Evolutionary conservation across 164 flowering plant genomes (phyloP).

Genomic region (Cinnamomum chago): DNA sequence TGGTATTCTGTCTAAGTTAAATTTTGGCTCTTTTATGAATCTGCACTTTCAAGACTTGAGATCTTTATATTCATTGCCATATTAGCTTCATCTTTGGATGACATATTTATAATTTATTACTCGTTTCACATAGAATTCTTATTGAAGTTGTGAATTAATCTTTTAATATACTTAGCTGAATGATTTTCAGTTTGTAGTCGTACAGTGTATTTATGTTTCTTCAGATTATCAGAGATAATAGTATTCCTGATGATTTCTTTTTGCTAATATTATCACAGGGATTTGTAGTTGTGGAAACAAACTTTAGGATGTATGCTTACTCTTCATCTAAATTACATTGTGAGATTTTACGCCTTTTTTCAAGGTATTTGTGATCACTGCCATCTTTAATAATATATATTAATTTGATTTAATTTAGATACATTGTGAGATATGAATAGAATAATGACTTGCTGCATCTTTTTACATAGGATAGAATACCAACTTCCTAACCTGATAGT

Average conservation of each 20-base stretch:
- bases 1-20: no score
- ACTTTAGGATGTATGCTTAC: conserved; percentile 91
- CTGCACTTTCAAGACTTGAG: no score
- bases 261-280: conserved; percentile 46
- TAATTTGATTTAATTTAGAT: background rate
- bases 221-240: background rate
- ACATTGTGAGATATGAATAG: background rate
- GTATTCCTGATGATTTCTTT: background rate
- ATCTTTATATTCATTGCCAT: no score
- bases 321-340: conserved; percentile 85
- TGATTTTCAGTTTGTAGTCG: background rate
- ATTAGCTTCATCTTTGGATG: no score
- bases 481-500: conserved; percentile 94
- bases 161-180: background rate
- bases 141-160: background rate
- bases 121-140: no score
- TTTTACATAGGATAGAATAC: conserved; percentile 71
- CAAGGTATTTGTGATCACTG: conserved; percentile 46
- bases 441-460: background rate
- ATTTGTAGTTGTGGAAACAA: conserved; percentile 88
- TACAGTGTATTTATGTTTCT: background rate
- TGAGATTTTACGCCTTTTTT: conserved; percentile 83
- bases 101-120: no score
- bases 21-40: no score
- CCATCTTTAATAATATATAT: background rate